These are phyloP conservation scores for Emydomyces testavorans DNA, from an alignment of 2,329 filamentous ascomycete species.

Conservation along the genomic window DNA sequence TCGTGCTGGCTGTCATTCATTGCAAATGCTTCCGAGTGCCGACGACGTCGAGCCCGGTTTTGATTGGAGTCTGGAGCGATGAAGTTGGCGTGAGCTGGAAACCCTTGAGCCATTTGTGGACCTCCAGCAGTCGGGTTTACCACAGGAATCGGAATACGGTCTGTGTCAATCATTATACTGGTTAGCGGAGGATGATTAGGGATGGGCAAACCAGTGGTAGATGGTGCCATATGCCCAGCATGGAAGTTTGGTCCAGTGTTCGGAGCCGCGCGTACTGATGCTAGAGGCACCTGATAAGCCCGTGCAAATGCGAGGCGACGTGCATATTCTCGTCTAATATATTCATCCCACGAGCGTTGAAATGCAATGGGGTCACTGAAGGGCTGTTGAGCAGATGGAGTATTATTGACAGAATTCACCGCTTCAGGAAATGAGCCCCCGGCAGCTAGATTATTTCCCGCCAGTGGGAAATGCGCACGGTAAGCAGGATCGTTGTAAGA, in stretches of 20 bases:
- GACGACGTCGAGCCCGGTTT: neutral
- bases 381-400: neutral
- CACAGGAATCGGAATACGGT: neutral
- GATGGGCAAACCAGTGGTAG: neutral
- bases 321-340: neutral
- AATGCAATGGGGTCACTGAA: neutral
- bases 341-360: neutral
- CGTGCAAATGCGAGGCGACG: neutral
- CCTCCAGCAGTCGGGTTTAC: neutral
- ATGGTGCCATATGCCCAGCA: neutral
- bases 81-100: neutral
- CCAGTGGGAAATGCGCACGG: neutral
- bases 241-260: neutral
- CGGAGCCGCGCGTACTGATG: neutral
- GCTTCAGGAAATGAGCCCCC: neutral
- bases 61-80: neutral
- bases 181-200: neutral
- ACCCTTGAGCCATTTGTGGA: neutral
- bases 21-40: conserved; percentile 1
- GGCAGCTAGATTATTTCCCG: neutral
- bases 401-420: neutral
- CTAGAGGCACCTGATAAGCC: neutral
- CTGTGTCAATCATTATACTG: neutral
- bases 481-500: neutral
- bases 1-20: neutral